Evolutionary conservation across 2,329 filamentous ascomycete species (phyloP).

Genomic region (Cladorrhinum sp.): DNA sequence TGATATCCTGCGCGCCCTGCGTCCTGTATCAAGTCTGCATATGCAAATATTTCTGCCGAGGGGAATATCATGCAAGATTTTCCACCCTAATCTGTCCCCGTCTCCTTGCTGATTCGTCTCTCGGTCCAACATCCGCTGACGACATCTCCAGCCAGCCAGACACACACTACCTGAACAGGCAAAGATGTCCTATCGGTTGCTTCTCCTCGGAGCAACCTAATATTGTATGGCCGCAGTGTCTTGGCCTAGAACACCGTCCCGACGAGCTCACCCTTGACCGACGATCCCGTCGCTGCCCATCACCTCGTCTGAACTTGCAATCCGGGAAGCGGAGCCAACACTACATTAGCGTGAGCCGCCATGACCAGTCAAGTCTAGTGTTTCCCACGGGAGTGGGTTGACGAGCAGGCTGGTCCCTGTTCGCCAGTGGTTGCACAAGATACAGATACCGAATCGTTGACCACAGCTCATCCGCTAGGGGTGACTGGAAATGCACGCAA

Average conservation of each 20-base stretch:
- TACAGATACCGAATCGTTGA: conserved; percentile 1
- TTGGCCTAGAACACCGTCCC: background rate
- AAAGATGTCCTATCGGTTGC: background rate
- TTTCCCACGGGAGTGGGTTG: background rate
- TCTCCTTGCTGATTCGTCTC: too few relatives aligned
- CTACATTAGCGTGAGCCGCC: conserved; percentile 14
- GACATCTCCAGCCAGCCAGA: too few relatives aligned
- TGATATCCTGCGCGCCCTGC: background rate
- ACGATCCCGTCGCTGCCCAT: too few relatives aligned
- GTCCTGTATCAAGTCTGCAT: background rate
- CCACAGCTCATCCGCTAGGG: background rate
- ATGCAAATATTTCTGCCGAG: background rate
- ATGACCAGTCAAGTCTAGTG: conserved; percentile 12
- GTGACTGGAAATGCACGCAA: conserved; percentile 1
- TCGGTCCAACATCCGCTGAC: too few relatives aligned
- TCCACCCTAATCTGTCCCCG: too few relatives aligned
- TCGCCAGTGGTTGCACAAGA: background rate
- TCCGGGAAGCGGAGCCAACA: conserved; percentile 8
- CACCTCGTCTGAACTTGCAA: background rate
- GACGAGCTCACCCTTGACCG: background rate
- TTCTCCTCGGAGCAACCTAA: background rate
- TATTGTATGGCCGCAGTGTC: background rate
- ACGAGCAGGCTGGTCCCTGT: background rate
- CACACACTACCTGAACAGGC: background rate
- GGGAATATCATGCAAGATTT: too few relatives aligned